Evolutionary conservation across 306 rosid genomes (phyloP), one percentile per base, ranked within the genome.

Genomic region (Dryas octopetala): DNA sequence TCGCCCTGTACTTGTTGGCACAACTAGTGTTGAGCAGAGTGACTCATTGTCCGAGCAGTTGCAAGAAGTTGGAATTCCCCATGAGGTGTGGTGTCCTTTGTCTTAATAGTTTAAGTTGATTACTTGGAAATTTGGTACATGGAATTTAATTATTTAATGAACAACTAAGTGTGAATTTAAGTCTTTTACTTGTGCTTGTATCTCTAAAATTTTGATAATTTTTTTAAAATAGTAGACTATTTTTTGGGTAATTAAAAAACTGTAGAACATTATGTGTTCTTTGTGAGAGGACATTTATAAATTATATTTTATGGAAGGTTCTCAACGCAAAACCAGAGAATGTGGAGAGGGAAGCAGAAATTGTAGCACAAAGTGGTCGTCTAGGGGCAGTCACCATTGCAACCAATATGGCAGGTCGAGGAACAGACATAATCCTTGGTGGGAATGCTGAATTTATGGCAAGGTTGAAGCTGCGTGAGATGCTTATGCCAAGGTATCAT

Each of bases 401-500:
- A 72, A 95, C 98, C 78, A 95, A 95, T 86, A 95, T 95, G 98
- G 98, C 98, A 54, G 98, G 98, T 76, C 97, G 98, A 73, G 98
- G 98, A 74, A 95, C 98, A 66, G 98, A 95, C 88, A 95, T 95
- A 73, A 95, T 95, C 83, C 93, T 95, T 40, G 98, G 98, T 63
- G 98, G 98, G 71, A 95, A 95, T 84, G 97, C 98, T 75, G 98
- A 95, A 81, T 95, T 95, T 85, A 95, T 95, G 91, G 98, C 97
- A 49, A 88, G 98, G 75, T 82, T 95, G 83, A 95, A 95, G 87
- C 90, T 95, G 55, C 96, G 97, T 64, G 98, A 95, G 91, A 84
- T 91, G 78, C 88, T 95, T 79, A 91, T 91, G 97, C 97, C 98
- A 13, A 92, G 98, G 97, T 95, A 85, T 75, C 44, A 43, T 28